Evolutionary conservation across 139 green algal species (phyloP), one percentile per base, ranked within the genome.

Genomic region (Parachlorella kessleri): DNA sequence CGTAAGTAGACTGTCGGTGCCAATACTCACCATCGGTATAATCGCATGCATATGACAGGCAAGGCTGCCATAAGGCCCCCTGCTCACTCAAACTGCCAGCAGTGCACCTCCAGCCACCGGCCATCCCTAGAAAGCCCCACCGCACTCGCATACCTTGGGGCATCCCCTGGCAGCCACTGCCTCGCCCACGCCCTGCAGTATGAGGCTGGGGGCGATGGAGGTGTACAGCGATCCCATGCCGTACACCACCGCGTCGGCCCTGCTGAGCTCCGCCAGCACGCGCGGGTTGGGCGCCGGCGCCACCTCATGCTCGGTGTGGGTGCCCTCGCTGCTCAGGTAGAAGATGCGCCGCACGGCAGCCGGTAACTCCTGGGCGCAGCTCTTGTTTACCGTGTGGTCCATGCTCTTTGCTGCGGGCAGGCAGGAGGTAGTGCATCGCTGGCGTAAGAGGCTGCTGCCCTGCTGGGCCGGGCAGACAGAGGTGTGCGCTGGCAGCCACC

Each of bases 151-250:
- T 30, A 91, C 87, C 83, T 94, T 94, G 63, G 87, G 87, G 75
- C 84, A 88, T 23, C 18, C 42, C 3, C 70, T 33, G 5, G 69
- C 73, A 4, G 90, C 88, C 9, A 99, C 88, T 4, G 86, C 86
- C 87, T 98, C 94, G 8, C 95, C 95, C 66, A 98, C 92, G 10
- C 94, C 94, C 4, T 89, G 75, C 40, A 98, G 89, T 48, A 95
- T 89, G 32, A 99, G 85, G 33, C 86, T 93, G 28, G 97, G 97
- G 78, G 89, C 94, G 80, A 99, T 96, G 84, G 87, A 95, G 38
- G 97, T 99, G 90, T 98, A 99, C 2, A 99, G 89, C 1, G 93
- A 98, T 55, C 97, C 97, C 90, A 99, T 98, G 84, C 93, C 97
- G 72, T 98, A 99, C 4, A 99, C 78, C 33, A 99, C 79, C 6